Base-by-base conservation (phyloP, 345 rosid genomes). In the Eutrema heterophyllum region DNA sequence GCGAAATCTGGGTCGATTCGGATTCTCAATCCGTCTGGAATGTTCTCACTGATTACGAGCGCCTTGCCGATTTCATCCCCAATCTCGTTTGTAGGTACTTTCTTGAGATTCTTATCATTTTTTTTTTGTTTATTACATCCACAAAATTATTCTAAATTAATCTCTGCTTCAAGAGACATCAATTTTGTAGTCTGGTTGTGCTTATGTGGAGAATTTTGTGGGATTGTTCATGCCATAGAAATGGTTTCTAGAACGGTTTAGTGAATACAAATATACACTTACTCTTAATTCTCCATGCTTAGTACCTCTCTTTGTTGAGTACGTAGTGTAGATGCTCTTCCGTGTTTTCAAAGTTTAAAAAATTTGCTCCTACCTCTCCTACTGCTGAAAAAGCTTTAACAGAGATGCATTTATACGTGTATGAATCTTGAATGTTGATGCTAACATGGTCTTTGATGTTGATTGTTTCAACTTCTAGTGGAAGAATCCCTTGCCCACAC, bases 41-140 rank as follows among this genome's bases (percentile, higher is more conserved):
- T 68, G 88, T 86, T 69, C 93, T 94, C 49, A 94, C 97, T 6
- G 98, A 94, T 79, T 94, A 94, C 32, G 98, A 94, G 49, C 95
- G 90, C 13, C 92, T 94, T 64, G 97, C 98, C 36, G 97, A 91
- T 82, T 91, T 85, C 53, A 82, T 94, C 51, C 98, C 98, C 12
- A 91, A 91, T 81, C 97, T 94, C 50, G 81, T 86, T 81, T 86
- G 75, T 83, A 91, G 98, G 98, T 91, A 49, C 26, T 44, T 30
- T 32, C 48, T 38, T 9, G 26, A 10, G 36, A 18, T 68, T 13
- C 46, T 38, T 21, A 21, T 21, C 43, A 16, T 56, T 10, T 10
- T 7, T 9, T 9, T 18, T 27, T 29, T n/a, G 26, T 52, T 48
- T 13, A 16, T 27, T 5, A 9, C 30, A 54, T 57, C 29, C 36